Base-by-base conservation (phyloP, 352 stramenopile species). In the Globisporangium nodosum region DNA sequence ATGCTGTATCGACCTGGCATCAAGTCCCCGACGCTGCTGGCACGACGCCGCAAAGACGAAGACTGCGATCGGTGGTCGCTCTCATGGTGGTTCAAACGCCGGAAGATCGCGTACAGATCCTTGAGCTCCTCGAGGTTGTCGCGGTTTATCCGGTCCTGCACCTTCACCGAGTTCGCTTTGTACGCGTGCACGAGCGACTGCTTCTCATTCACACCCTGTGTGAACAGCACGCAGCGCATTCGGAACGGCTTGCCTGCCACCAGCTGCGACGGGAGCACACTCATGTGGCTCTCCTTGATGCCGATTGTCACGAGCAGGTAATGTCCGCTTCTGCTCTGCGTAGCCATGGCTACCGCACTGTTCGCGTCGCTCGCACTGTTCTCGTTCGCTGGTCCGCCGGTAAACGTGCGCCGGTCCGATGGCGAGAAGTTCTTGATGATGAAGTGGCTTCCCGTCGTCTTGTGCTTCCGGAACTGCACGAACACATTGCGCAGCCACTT, bases 121-220 rank as follows among this genome's bases (percentile, higher is more conserved):
- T 79, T 81, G 12, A 90, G 68, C 57, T 90, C 81, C 21, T 72
- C 54, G 13, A 90, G 68, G 55, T 87, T 92, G 49, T 90, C 78
- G n/a, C 82, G 82, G 64, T 94, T 94, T 48, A 94, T 84, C 18
- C 74, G 70, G 45, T 94, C 80, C 56, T 92, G 85, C 35, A 94
- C 49, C 48, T 87, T 90, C 54, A 89, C 80, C 20, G 81, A 78
- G 50, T 67, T 82, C 30, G 76, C 80, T 64, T 90, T 89, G 68
- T 87, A 80, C 21, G 81, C 83, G 53, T 94, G 84, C 45, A 85
- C 81, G 5, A 94, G 76, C 57, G 78, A 88, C 64, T 94, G 85
- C 61, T 89, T 92, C 61, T 94, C 85, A 58, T 92, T 92, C 21
- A 94, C 81, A 18, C 85, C 85, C 62, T 94, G 85, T 0, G 75